These are phyloP conservation scores for Botryotinia calthae DNA, from an alignment of 2,329 filamentous ascomycete genomes.

Conservation along the genomic window DNA sequence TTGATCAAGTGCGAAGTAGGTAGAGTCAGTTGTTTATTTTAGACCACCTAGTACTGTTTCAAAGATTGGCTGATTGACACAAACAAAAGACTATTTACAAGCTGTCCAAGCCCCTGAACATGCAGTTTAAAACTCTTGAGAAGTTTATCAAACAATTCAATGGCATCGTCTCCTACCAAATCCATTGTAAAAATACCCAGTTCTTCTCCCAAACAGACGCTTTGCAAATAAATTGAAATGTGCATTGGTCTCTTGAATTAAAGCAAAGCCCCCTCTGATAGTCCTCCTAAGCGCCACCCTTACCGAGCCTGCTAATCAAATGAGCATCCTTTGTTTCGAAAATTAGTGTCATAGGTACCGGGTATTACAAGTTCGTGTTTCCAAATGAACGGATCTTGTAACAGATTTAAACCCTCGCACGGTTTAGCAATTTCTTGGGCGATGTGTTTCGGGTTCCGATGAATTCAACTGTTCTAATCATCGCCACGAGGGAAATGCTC, in stretches of 20 bases:
- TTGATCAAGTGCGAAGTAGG: not conserved
- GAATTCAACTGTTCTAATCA: not conserved
- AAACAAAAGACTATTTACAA: not conserved
- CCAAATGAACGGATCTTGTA: constrained; percentile 17
- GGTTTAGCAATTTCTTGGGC: not conserved
- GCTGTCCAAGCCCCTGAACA: not conserved
- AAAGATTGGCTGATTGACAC: not conserved
- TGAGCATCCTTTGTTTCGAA: constrained; percentile 20
- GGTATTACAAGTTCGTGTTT: constrained; percentile 2
- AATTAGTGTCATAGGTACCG: not conserved
- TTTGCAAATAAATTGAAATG: not conserved
- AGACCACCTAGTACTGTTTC: not conserved
- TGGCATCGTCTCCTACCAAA: not conserved
- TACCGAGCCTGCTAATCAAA: not conserved
- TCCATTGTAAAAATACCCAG: not conserved
- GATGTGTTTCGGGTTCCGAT: not conserved
- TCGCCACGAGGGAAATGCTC: not conserved
- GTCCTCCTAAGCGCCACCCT: constrained; percentile 1
- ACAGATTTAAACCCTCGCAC: constrained; percentile 7
- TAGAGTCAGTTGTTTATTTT: not conserved
- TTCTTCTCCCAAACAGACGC: not conserved
- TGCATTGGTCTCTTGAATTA: not conserved
- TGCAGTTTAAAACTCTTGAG: not conserved
- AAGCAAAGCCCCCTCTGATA: not conserved
- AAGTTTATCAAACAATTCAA: not conserved